Base-by-base conservation (phyloP, 768 basidiomycete species). In the Suillus lakei region DNA sequence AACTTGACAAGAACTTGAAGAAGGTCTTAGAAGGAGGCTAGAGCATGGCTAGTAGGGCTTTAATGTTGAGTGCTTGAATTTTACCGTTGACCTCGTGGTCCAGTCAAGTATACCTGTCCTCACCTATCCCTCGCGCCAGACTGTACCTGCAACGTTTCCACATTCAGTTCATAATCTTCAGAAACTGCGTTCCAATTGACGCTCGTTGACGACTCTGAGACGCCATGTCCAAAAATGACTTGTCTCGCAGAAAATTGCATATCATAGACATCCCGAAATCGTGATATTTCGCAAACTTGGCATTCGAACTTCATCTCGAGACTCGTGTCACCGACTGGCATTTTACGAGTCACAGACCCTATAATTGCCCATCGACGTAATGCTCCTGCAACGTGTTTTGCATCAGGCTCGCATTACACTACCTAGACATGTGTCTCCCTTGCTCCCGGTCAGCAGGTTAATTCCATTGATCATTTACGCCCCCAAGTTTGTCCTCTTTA, bases 301-400 rank as follows among this genome's bases (percentile, higher is more conserved):
- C 53, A 6, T 54, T 34, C 10, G 30, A 32, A 30, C 51, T 32
- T 32, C 21, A 12, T 54, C 10, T 54, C 30, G 30, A 21, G 30
- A 21, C 10, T 53, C 30, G 18, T n/a, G 10, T 13, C 2, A 53
- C 51, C 4, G 10, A 32, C 51, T 18, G 13, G 21, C 32, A 34
- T 34, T 39, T 54, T n/a, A 34, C 30, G 10, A 54, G 21, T 58
- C 10, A 10, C 39, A 59, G 28, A 12, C 58, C 58, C 38, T 39
- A 28, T 28, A 23, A 59, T 58, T 26, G 28, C 16, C 28, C 28
- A 58, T 23, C 36, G 55, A 58, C 38, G 38, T 39, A 59, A 59
- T 59, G 58, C 58, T 59, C 18, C 39, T 28, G 39, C 58, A 59
- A 41, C 58, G 58, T 59, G 58, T 59, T 58, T 59, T 41, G 10